These are phyloP conservation scores for Orbilia oligospora DNA, from an alignment of 2,329 filamentous ascomycete species.

Conservation along the genomic window DNA sequence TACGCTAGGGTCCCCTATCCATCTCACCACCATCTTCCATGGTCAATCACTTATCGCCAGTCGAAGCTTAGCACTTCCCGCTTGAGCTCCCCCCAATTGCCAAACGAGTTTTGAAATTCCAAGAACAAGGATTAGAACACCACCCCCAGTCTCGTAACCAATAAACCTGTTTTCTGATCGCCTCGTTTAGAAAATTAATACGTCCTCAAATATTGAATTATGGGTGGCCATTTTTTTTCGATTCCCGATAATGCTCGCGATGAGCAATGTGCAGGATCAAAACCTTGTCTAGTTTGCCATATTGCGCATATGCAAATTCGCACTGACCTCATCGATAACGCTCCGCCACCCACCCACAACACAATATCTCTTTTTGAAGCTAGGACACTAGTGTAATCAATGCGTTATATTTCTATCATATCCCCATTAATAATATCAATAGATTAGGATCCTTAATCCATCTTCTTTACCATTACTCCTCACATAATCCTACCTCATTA, in stretches of 20 bases:
- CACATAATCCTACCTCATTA: neutral
- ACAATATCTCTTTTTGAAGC: slow-evolving; percentile 1
- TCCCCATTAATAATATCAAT: neutral
- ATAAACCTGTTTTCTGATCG: slow-evolving; percentile 28
- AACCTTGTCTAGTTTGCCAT: slow-evolving; percentile 5
- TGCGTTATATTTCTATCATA: slow-evolving; percentile 9
- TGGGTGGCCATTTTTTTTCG: slow-evolving; percentile 9
- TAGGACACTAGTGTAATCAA: neutral
- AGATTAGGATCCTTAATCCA: neutral
- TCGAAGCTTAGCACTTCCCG: slow-evolving; percentile 10
- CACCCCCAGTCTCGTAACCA: slow-evolving; percentile 13
- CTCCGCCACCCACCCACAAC: slow-evolving; percentile 28
- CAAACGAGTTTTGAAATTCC: too few species aligned
- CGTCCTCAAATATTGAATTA: neutral
- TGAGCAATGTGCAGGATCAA: neutral
- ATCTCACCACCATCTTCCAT: slow-evolving; percentile 14
- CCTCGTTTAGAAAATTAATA: slow-evolving; percentile 4
- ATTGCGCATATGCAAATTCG: slow-evolving; percentile 16
- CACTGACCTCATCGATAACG: slow-evolving; percentile 32
- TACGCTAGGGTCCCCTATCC: neutral
- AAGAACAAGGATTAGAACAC: neutral
- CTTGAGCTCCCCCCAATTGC: slow-evolving; percentile 24
- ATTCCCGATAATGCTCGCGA: slow-evolving; percentile 8
- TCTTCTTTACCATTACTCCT: neutral
- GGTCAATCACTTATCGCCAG: slow-evolving; percentile 22